Evolutionary conservation across 352 stramenopile genomes (phyloP), one percentile per base, ranked within the genome.

Genomic region (Globisporangium echinulatum): DNA sequence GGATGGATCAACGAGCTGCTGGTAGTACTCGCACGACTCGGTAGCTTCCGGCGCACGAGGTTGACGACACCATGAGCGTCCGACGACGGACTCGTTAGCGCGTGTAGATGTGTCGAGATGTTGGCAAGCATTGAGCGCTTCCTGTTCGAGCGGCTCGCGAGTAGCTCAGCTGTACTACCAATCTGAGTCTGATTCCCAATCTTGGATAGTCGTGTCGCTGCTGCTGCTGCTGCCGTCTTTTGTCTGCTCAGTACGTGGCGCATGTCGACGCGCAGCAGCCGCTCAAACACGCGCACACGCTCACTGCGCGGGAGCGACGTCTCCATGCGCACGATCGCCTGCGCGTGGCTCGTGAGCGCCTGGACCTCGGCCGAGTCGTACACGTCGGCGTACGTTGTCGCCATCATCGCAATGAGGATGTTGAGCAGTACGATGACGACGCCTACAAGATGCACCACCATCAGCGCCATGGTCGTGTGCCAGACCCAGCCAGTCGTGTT

Each of bases 261-360:
- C 70, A 49, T 65, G 54, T 49, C 67, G 61, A 54, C 66, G 7
- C 37, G 48, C n/a, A 13, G 65, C 36, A 82, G 54, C 7, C 67
- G 61, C n/a, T 73, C 58, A 43, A 78, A 83, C 38, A 72, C 81
- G 43, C 62, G 58, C 40, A 60, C 64, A 44, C 79, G 79, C 33
- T 72, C 63, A 13, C 61, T 25, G 25, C 25, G 25, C 25, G 25
- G 25, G 1, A 25, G 25, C 25, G 25, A 25, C 25, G 25, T 25
- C 25, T 25, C 25, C 25, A 25, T 25, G 25, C 25, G 25, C 25
- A 25, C 25, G 25, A 25, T 25, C 25, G 25, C 25, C 25, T 25
- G 25, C 25, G 25, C 25, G 25, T 25, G 25, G 25, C 25, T 25
- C 25, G 25, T 25, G 25, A 25, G 25, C 25, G 25, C 25, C 2